Base-by-base conservation (phyloP, 257 asterid species). In the Nicotiana knightiana region DNA sequence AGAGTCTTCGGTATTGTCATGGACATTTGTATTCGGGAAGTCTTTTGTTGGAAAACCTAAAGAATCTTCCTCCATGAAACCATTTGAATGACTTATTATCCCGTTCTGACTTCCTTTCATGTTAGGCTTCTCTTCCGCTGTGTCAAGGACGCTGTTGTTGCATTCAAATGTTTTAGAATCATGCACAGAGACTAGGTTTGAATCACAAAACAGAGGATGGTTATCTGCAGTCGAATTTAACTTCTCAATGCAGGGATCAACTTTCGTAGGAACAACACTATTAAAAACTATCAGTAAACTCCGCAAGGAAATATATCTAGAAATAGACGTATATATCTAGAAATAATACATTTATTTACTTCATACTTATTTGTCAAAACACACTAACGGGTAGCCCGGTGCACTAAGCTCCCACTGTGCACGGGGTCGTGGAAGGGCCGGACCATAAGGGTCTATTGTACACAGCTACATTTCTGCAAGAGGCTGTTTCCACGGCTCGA, bases 61-160 rank as follows among this genome's bases (percentile, higher is more conserved):
- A 26, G 82, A 64, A 83, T 89, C 91, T 30, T 83, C 90, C 57
- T 64, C 80, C 84, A 65, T 85, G 30, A 35, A 87, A 68, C 82
- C 84, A 82, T 87, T 86, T 43, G 91, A 85, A 87, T 85, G 90
- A 67, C 54, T 77, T 73, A 83, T 43, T 17, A 80, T 82, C 66
- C 85, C 89, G 17, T 83, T 82, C 90, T 87, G 88, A 84, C 83
- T 85, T 88, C 91, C 97, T 84, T 89, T 91, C 96, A 88, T 92
- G 77, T 66, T 88, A 85, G 81, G 81, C 85, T 86, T 86, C 86
- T 71, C 84, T 83, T 90, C 91, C 79, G 87, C 84, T 76, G 68
- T 57, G 83, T 88, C 86, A 71, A 88, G 81, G 84, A 73, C 88
- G 82, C 93, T 88, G 93, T 80, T 67, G 65, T 46, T 79, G 81